Evolutionary conservation across 257 asterid species (phyloP).

Genomic region (Rehmannia glutinosa): DNA sequence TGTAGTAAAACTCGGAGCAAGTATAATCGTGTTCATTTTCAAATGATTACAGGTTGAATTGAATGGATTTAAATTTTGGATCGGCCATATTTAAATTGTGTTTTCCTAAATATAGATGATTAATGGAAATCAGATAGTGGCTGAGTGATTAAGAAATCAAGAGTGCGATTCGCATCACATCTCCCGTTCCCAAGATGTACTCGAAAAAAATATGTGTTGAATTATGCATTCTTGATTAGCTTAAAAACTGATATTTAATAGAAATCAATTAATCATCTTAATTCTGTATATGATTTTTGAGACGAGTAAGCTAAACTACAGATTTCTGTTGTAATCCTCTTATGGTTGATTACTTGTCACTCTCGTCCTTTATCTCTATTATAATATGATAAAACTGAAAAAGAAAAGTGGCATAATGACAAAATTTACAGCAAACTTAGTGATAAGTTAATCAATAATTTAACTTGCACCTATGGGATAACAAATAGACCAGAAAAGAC

Average conservation of each 20-base stretch:
- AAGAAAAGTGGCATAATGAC: conserved; percentile 19
- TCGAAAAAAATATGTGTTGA: too few species aligned
- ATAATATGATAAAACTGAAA: neutral
- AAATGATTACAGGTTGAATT: too few species aligned
- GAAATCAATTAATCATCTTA: neutral
- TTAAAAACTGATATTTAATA: neutral
- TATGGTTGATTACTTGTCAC: neutral
- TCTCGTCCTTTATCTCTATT: conserved; percentile 7
- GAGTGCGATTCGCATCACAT: too few species aligned
- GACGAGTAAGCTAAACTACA: neutral
- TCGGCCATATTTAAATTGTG: too few species aligned
- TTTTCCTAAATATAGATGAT: too few species aligned
- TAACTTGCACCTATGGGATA: conserved; percentile 19
- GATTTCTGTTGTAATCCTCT: neutral
- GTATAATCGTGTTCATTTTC: too few species aligned
- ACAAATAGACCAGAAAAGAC: conserved; percentile 16
- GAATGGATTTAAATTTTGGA: too few species aligned
- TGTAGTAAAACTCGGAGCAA: too few species aligned
- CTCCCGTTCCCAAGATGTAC: too few species aligned
- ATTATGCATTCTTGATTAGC: too few species aligned
- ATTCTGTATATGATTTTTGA: neutral
- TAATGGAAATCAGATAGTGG: too few species aligned
- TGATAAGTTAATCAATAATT: conserved; percentile 9
- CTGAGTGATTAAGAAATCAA: too few species aligned
- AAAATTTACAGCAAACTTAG: conserved; percentile 17